A percentile compares a stretch with the other conserved stretches of the same genome.
phyloP scores from a whole-genome alignment of 1,139 yeast genomes.

The Geotrichum reessii region DNA sequence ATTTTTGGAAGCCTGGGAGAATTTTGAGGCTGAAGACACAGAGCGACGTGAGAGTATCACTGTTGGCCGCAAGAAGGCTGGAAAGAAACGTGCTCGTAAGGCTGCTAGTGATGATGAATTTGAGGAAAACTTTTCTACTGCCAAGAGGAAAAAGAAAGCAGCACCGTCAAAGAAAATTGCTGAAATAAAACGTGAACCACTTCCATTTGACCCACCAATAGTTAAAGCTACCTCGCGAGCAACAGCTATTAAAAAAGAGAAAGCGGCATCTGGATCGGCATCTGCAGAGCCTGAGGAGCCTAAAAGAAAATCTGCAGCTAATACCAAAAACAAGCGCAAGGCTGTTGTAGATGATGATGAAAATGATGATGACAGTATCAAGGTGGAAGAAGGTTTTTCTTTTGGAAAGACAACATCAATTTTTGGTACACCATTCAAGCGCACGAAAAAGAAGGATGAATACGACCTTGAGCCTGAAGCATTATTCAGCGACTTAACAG shows the following conservation, averaged over 20 bases:
- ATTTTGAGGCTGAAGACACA: slow-evolving; percentile 53
- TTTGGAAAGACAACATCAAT: slow-evolving; percentile 21
- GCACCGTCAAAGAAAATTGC: slow-evolving; percentile 17
- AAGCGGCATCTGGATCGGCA: neutral
- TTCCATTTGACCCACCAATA: slow-evolving; percentile 3
- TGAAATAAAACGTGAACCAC: slow-evolving; percentile 10
- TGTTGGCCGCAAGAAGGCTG: slow-evolving; percentile 22
- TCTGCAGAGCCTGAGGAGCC: neutral
- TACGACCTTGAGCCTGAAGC: slow-evolving; percentile 30
- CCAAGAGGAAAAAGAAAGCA: slow-evolving; percentile 20
- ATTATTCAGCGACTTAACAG: slow-evolving; percentile 28
- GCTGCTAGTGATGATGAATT: slow-evolving; percentile 21
- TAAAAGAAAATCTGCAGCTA: slow-evolving; percentile 1
- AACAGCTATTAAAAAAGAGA: neutral
- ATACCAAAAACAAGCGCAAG: slow-evolving; percentile 1
- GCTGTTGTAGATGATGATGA: slow-evolving; percentile 1
- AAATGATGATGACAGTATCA: slow-evolving; percentile 5
- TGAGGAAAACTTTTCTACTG: slow-evolving; percentile 23
- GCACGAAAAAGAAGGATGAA: slow-evolving; percentile 24
- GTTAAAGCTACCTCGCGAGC: slow-evolving; percentile 1
- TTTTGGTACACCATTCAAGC: slow-evolving; percentile 30
- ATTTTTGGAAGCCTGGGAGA: slow-evolving; percentile 61
- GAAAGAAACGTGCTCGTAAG: slow-evolving; percentile 18
- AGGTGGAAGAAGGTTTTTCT: slow-evolving; percentile 3
- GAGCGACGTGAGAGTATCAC: slow-evolving; percentile 35